Evolutionary conservation across 1,284 basidiomycete species (phyloP), one percentile per base, ranked within the genome.

Genomic region (Pyrrhoderma lamaoense): DNA sequence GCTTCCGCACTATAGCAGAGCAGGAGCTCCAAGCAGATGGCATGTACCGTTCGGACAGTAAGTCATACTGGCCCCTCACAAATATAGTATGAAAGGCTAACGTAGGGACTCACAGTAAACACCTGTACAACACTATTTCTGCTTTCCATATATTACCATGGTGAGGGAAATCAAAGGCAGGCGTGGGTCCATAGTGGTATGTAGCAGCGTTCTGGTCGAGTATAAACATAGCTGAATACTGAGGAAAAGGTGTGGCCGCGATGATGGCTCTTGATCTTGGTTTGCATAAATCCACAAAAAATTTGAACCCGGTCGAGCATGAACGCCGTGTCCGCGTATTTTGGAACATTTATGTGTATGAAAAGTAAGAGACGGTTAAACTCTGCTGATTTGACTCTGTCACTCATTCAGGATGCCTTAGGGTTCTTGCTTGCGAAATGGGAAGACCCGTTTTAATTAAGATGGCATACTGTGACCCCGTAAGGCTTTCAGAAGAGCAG

Each of bases 211-310:
- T n/a, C n/a, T 14, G 9, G 18, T 40, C 11, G 23, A 21, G 16
- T 25, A 35, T 34, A 34, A n/a, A 22, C 23, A 38, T 8, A 52
- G 14, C 8, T 14, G 4, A 36, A 34, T 31, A 46, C 19, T 35
- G 25, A 22, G 22, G 25, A 16, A 42, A 11, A 56, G 54, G 54
- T 42, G 45, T 56, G 3, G 54, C 54, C n/a, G 50, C 54, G 22
- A 56, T 53, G 54, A 56, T 56, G 54, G 50, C 54, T 2, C 47
- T 56, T 31, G 54, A 56, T 25, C 54, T 56, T 22, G 54, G 54
- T 18, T 39, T 56, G 13, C 54, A 56, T 42, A 56, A 56, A 27
- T 49, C 50, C 13, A 46, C 45, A 18, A 43, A 46, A 4, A 43
- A 47, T 38, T 37, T 52, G 22, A 43, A 50, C 31, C 42, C 45